Evolutionary conservation across 2,329 filamentous ascomycete genomes (phyloP).

Genomic region (Colletotrichum coccodes): DNA sequence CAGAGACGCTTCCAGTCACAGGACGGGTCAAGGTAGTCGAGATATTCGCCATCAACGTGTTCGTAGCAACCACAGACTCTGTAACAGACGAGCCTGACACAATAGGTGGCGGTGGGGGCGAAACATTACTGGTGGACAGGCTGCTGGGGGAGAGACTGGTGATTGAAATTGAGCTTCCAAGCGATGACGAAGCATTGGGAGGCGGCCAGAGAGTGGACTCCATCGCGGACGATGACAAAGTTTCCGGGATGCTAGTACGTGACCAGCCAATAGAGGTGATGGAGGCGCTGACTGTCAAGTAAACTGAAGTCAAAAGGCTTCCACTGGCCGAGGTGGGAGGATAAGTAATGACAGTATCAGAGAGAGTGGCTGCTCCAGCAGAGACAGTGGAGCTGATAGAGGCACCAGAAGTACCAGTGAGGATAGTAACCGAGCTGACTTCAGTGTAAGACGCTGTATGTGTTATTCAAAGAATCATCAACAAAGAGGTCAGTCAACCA

Average conservation of each 20-base stretch:
- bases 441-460: not conserved
- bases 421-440: not conserved
- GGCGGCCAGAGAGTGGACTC: not conserved
- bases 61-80: too few species aligned
- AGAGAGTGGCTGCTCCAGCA: not conserved
- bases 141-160: not conserved
- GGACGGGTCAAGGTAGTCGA: not conserved
- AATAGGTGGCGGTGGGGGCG: too few species aligned
- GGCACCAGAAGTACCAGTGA: not conserved
- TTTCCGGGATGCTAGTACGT: not conserved
- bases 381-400: not conserved
- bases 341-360: not conserved
- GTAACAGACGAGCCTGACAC: too few species aligned
- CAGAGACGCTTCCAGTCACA: not conserved
- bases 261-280: not conserved
- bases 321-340: not conserved
- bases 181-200: not conserved
- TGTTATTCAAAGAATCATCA: not conserved
- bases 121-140: not conserved
- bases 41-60: too few species aligned
- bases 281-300: not conserved
- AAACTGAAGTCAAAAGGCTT: not conserved
- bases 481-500: not conserved
- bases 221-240: not conserved
- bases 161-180: not conserved